phyloP scores from a whole-genome alignment of 228 moss, liverwort and hornwort species.

The Sphagnum fallax region DNA sequence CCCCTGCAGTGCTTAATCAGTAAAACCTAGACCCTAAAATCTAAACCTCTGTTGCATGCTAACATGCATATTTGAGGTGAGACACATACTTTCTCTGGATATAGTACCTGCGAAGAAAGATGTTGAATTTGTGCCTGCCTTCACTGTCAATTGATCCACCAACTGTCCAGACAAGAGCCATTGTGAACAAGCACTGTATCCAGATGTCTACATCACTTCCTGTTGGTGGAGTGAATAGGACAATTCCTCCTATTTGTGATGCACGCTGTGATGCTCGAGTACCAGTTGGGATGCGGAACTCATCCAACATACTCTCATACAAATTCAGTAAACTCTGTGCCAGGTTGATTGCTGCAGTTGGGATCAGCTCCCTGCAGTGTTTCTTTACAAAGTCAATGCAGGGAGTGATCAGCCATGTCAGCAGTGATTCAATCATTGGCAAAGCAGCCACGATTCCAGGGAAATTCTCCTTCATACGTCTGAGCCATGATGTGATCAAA shows the following conservation, averaged over 20 bases:
- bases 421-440: constrained; percentile 29
- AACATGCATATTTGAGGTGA: too few relatives aligned
- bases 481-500: constrained; percentile 45
- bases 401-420: constrained; percentile 51
- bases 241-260: constrained; percentile 16
- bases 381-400: constrained; percentile 55
- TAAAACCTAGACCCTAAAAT: too few relatives aligned
- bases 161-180: constrained; percentile 48
- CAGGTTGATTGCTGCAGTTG: constrained; percentile 44
- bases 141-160: constrained; percentile 54
- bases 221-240: constrained; percentile 17
- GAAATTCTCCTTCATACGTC: constrained; percentile 34
- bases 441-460: constrained; percentile 22
- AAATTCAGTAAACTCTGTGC: constrained; percentile 37
- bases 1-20: too few relatives aligned
- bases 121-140: constrained; percentile 40
- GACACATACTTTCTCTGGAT: too few relatives aligned
- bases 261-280: constrained; percentile 21
- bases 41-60: too few relatives aligned
- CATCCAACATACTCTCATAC: constrained; percentile 53
- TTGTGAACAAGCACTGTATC: constrained; percentile 58
- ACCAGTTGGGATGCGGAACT: constrained; percentile 23
- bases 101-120: constrained; percentile 39
- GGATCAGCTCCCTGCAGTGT: constrained; percentile 44
- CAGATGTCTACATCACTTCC: constrained; percentile 51